phyloP scores from a whole-genome alignment of 192 early-diverging fungal species.

The Spizellomyces sp. region DNA sequence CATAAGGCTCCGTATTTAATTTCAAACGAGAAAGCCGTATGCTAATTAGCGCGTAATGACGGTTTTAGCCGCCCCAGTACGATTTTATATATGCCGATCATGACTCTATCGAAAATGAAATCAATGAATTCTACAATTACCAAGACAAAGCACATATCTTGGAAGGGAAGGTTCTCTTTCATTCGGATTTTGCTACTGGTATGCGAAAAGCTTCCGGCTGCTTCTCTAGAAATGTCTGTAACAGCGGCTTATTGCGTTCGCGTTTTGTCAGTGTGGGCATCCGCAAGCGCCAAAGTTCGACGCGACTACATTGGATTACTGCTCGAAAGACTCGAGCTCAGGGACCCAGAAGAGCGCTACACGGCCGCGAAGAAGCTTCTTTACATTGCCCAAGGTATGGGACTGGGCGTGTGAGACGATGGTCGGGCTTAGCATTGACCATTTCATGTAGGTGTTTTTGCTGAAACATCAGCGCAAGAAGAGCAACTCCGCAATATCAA shows the following conservation, averaged over 20 bases:
- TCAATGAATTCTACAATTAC: constrained; percentile 56
- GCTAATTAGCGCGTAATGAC: background rate
- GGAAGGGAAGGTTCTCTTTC: constrained; percentile 37
- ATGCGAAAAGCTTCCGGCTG: background rate
- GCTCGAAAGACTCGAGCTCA: constrained; percentile 61
- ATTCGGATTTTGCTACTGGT: constrained; percentile 19
- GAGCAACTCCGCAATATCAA: constrained; percentile 60
- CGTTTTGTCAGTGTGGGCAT: too few relatives aligned
- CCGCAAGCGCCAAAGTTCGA: background rate
- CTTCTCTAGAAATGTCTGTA: too few relatives aligned
- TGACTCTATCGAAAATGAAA: constrained; percentile 48
- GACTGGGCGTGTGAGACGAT: background rate
- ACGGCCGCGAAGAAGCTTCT: constrained; percentile 58
- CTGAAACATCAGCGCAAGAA: constrained; percentile 28
- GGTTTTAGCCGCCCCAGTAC: constrained; percentile 14
- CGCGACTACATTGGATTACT: constrained; percentile 51
- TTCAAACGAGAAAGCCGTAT: background rate
- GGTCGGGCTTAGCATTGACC: background rate
- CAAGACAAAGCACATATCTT: constrained; percentile 36
- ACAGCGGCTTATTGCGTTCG: too few relatives aligned
- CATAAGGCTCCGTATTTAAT: too few relatives aligned
- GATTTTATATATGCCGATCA: constrained; percentile 52
- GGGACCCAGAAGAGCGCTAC: constrained; percentile 48
- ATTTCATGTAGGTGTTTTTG: constrained; percentile 34
- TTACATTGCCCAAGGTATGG: constrained; percentile 69